Evolutionary conservation across 106 monocot species (phyloP), one percentile per base, ranked within the genome.

Genomic region (Dioscorea dumetorum): DNA sequence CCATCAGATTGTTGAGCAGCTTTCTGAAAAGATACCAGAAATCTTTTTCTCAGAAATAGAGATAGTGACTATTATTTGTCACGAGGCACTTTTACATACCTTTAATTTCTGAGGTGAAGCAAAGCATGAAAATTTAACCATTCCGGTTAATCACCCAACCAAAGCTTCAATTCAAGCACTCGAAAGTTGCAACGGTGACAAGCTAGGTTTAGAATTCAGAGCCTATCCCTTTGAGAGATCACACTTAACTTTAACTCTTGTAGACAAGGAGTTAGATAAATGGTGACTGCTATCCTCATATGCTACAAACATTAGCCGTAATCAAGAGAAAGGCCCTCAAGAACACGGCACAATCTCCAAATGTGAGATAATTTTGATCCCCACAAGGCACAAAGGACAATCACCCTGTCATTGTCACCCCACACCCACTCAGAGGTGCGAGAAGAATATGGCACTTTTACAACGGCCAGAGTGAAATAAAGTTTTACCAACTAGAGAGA

Each of bases 321-420:
- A 81, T 94, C 94, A 58, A 94, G 74, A 67, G 78, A 84, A 50
- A 82, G 82, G 35, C 90, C 90, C 78, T 90, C 80, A 66, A 87
- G 51, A 23, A 83, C 64, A 66, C 87, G 84, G 52, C 94, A 74
- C 24, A 94, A 31, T 67, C 87, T 81, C 90, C 90, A 90, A 60
- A 87, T 63, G 50, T 35, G 63, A 24, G 80, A 77, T 16, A 77
- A 65, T 64, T 61, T 81, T 50, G 76, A 67, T 68, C 59, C 82
- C 60, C 53, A 59, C 14, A 60, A 56, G 33, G 35, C 72, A 49
- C 57, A 58, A 41, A 74, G 63, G 18, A 18, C 41, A 50, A 23
- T 81, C 65, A 79, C 56, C 67, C 48, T 23, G 33, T 72, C 64
- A 73, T 67, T 54, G 64, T 33, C 59, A 67, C 31, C 87, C 94